phyloP scores from a whole-genome alignment of 2,329 filamentous ascomycete species.

The Fusarium pilosicola region DNA sequence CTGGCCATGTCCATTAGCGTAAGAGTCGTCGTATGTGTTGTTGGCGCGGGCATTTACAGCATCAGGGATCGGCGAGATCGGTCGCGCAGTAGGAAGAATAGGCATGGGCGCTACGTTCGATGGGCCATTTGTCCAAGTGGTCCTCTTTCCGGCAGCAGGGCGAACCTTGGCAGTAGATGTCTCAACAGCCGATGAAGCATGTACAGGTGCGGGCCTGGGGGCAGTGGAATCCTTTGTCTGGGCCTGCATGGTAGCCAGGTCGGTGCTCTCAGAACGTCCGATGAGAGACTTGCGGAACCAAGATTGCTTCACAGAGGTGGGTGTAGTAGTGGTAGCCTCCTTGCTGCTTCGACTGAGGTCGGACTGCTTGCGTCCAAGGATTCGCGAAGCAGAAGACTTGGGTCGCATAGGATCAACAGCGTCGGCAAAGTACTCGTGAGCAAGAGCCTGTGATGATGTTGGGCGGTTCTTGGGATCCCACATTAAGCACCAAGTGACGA shows the following conservation, averaged over 20 bases:
- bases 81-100: conserved; percentile 92
- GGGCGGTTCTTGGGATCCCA: conserved; percentile 96
- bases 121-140: conserved; percentile 90
- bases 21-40: conserved; percentile 65
- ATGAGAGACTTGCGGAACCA: conserved; percentile 98
- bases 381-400: conserved; percentile 86
- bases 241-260: conserved; percentile 62
- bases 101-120: conserved; percentile 90
- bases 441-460: conserved; percentile 91
- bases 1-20: conserved; percentile 56
- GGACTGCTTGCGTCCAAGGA: conserved; percentile 90
- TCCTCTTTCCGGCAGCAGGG: conserved; percentile 76
- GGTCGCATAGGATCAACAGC: conserved; percentile 91
- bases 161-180: conserved; percentile 48
- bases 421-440: conserved; percentile 93
- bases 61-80: conserved; percentile 96
- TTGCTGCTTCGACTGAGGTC: conserved; percentile 77
- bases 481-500: conserved; percentile 98
- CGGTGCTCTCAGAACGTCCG: conserved; percentile 76
- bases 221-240: conserved; percentile 58
- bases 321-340: conserved; percentile 65
- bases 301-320: conserved; percentile 83
- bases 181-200: conserved; percentile 52
- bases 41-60: conserved; percentile 90
- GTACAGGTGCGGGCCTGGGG: conserved; percentile 58